Evolutionary conservation across 2,329 filamentous ascomycete species (phyloP), one percentile per base, ranked within the genome.

Genomic region (Apiospora malaysiana): DNA sequence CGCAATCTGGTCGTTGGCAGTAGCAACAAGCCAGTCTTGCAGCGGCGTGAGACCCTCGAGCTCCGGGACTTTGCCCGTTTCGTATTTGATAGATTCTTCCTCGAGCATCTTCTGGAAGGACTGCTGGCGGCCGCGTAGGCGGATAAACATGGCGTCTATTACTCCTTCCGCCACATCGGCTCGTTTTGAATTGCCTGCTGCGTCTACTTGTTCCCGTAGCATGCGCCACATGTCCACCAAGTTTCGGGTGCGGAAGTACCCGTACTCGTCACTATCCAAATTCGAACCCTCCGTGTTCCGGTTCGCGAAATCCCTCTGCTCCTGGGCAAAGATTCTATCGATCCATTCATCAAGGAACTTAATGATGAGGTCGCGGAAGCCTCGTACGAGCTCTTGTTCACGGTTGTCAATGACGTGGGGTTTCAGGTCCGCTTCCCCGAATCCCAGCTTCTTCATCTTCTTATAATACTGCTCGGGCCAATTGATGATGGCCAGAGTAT

Each of bases 331-430:
- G 81, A 99, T 98, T 71, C 94, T 91, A 74, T 97, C 94, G 87
- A 98, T 97, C 95, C 96, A 99, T 84, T 98, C 93, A 80, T 98
- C 95, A 71, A 99, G 91, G 72, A 94, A 95, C 79, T 93, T 94
- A 82, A 98, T 96, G 81, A 99, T 98, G 79, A 98, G 92, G 79
- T 94, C 92, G 72, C 95, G 91, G 87, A 98, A 99, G 79, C 97
- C 95, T 69, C 94, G 92, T 69, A 99, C 93, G 21, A 99, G 88
- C 80, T 99, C 96, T 49, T 90, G 88, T 81, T 97, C 95, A 72
- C 95, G 90, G 78, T 94, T 93, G 82, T 98, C 96, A 72, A 99
- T 90, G 71, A 98, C 89, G 76, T 97, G 94, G 0, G 95, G 94
- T 68, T 87, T 84, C 42, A 99, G 86, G n/a, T 95, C 91, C 69